phyloP scores from a whole-genome alignment of 2,329 filamentous ascomycete genomes.

The Pseudogymnoascus sp. region DNA sequence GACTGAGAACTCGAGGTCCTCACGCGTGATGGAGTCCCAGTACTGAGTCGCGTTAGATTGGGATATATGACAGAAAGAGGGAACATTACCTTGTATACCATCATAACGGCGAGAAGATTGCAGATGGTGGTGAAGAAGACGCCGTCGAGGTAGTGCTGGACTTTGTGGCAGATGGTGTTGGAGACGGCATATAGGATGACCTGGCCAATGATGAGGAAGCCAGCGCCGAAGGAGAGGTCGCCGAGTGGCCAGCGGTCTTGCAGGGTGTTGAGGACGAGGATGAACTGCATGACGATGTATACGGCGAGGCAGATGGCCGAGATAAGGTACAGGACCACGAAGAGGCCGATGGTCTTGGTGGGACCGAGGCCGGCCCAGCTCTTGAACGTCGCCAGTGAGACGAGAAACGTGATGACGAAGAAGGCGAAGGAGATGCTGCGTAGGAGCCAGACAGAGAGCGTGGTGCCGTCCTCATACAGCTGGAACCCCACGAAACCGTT shows the following conservation, averaged over 20 bases:
- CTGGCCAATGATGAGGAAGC: slow-evolving; percentile 89
- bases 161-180: slow-evolving; percentile 71
- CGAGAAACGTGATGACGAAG: slow-evolving; percentile 79
- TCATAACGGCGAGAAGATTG: slow-evolving; percentile 95
- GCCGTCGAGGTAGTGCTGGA: slow-evolving; percentile 90
- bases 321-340: slow-evolving; percentile 85
- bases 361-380: slow-evolving; percentile 80
- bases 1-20: slow-evolving; percentile 97
- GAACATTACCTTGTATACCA: slow-evolving; percentile 85
- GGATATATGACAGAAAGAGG: slow-evolving; percentile 17
- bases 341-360: slow-evolving; percentile 79
- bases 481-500: slow-evolving; percentile 99
- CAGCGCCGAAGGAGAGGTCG: slow-evolving; percentile 81
- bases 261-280: slow-evolving; percentile 82
- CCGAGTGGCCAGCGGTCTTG: slow-evolving; percentile 94
- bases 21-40: slow-evolving; percentile 98
- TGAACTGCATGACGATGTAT: slow-evolving; percentile 79
- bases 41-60: slow-evolving; percentile 53
- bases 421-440: slow-evolving; percentile 71
- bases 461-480: slow-evolving; percentile 93
- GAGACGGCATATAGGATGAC: slow-evolving; percentile 89
- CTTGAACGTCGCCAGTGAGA: slow-evolving; percentile 89
- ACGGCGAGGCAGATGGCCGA: slow-evolving; percentile 82
- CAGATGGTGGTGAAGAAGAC: slow-evolving; percentile 91
- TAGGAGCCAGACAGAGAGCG: slow-evolving; percentile 87